A percentile compares a stretch with the other conserved stretches of the same genome.
Evolutionary conservation across 2,329 filamentous ascomycete species (phyloP).

Genomic region (Gremmenia infestans): DNA sequence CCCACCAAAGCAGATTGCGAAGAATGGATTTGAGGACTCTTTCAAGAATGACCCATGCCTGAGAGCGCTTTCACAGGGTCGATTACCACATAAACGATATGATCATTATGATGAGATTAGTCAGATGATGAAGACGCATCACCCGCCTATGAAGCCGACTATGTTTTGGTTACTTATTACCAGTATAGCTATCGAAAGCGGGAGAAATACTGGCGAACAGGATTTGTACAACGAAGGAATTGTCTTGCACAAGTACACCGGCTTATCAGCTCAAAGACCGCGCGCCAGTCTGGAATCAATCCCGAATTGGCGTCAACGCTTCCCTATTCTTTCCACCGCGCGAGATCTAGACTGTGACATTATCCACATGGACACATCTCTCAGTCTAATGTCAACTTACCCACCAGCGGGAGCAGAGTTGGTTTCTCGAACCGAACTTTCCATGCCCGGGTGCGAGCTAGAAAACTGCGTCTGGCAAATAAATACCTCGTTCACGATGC

Average conservation of each 20-base stretch:
- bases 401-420: slow-evolving; percentile 57
- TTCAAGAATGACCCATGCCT: slow-evolving; percentile 63
- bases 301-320: slow-evolving; percentile 53
- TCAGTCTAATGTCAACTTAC: slow-evolving; percentile 52
- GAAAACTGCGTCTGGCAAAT: slow-evolving; percentile 57
- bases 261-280: slow-evolving; percentile 13
- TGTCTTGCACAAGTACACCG: slow-evolving; percentile 24
- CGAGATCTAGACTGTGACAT: slow-evolving; percentile 52
- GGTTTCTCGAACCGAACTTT: slow-evolving; percentile 54
- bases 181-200: slow-evolving; percentile 12
- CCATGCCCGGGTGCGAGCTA: slow-evolving; percentile 48
- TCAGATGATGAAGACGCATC: slow-evolving; percentile 6
- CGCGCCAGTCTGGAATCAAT: slow-evolving; percentile 44
- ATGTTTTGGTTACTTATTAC: slow-evolving; percentile 28
- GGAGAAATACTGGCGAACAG: slow-evolving; percentile 16
- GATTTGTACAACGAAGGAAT: slow-evolving; percentile 17
- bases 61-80: slow-evolving; percentile 50
- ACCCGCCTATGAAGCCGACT: slow-evolving; percentile 19
- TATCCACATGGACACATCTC: slow-evolving; percentile 57
- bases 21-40: slow-evolving; percentile 51
- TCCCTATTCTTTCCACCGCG: slow-evolving; percentile 49
- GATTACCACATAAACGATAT: slow-evolving; percentile 20
- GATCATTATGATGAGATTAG: slow-evolving; percentile 18
- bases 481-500: slow-evolving; percentile 52
- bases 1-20: slow-evolving; percentile 45